Evolutionary conservation across 2,329 filamentous ascomycete species (phyloP).

Genomic region (Elsinoe ampelina): DNA sequence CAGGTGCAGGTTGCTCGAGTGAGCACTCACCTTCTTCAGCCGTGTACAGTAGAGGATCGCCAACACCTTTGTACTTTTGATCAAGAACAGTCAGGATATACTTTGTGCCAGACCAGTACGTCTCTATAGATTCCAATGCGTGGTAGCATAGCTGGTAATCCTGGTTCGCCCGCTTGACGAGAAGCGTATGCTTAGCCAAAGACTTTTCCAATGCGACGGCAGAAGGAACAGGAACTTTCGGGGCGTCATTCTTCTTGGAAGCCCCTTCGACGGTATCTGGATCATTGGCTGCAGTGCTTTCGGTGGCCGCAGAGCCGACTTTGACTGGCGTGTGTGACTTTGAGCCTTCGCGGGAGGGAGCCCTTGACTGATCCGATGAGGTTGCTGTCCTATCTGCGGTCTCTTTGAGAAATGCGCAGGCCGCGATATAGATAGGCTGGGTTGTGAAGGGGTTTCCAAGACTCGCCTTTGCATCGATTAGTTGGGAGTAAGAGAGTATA

Average conservation of each 20-base stretch:
- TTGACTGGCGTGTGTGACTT: conserved; percentile 34
- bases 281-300: conserved; percentile 18
- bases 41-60: conserved; percentile 59
- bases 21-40: conserved; percentile 69
- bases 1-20: conserved; percentile 42
- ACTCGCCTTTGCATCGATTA: conserved; percentile 77
- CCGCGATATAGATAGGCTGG: conserved; percentile 85
- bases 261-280: conserved; percentile 13
- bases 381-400: conserved; percentile 60
- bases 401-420: conserved; percentile 80
- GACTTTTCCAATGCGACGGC: conserved; percentile 22
- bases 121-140: conserved; percentile 68
- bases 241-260: background rate
- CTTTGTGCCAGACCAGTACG: conserved; percentile 77
- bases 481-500: conserved; percentile 74
- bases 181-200: conserved; percentile 59
- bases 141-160: conserved; percentile 85
- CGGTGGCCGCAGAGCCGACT: conserved; percentile 21
- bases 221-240: background rate
- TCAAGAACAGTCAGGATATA: conserved; percentile 82
- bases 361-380: conserved; percentile 49
- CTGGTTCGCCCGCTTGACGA: conserved; percentile 72
- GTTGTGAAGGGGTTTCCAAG: conserved; percentile 80
- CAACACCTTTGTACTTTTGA: conserved; percentile 79
- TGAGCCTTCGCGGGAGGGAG: conserved; percentile 14